Base-by-base conservation (phyloP, 2,329 filamentous ascomycete genomes). In the Hymenoscyphus fraxineus region DNA sequence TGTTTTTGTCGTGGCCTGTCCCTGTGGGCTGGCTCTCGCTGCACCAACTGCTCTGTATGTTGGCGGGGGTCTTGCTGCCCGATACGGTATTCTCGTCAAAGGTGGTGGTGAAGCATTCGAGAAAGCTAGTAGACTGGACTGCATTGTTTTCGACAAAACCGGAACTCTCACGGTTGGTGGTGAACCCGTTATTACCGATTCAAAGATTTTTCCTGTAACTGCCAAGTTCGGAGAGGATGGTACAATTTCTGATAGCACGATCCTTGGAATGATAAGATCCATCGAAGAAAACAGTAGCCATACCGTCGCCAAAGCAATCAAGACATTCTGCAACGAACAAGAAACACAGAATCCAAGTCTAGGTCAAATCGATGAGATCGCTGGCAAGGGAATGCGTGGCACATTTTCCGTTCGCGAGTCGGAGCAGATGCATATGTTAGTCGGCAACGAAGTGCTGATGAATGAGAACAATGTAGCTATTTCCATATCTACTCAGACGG, bases 391-490 rank as follows among this genome's bases (percentile, higher is more conserved):
- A 0, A 82, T 93, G 75, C 85, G 82, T 67, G 90, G 86, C 0
- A 79, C 73, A 0, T 87, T 84, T 65, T 58, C 74, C 1, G 66
- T 78, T 12, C 70, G 72, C 2, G 60, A 19, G 19, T 56, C 32
- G 2, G 15, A 61, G 16, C 40, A 75, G 0, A 47, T 70, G 15
- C 80, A 84, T 1, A 80, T 90, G 13, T 78, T 91, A 19, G 83
- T 92, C 51, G 91, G 91, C 59, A 94, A 92, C 73, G 90, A 93
- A 73, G 75, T 81, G 1, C 80, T 93, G n/a, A 86, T 93, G 82
- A 69, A 71, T 1, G 82, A 85, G 55, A 78, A 79, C 63, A 70
- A 71, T 0, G 79, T 85, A 15, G 1, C 66, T 1, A 70, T 87
- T 3, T 72, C 81, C 0, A 59, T 70, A 7, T 56, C 67, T 0